phyloP scores from a whole-genome alignment of 352 stramenopile species.

The Pythium guiyangense region DNA sequence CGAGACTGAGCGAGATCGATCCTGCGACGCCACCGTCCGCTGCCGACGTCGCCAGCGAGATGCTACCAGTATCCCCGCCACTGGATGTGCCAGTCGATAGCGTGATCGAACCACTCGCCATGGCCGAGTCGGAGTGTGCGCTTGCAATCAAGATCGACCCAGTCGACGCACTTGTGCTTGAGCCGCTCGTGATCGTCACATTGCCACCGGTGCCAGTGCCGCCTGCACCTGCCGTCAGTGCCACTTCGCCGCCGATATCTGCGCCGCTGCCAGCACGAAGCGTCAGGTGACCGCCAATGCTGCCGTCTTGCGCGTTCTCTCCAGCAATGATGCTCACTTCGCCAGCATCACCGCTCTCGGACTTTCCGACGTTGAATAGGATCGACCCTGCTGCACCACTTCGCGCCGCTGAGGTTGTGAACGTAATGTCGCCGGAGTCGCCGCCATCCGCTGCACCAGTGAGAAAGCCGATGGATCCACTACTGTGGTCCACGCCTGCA shows the following conservation, averaged over 20 bases:
- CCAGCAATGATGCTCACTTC: slow-evolving; percentile 18
- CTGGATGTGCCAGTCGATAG: slow-evolving; percentile 24
- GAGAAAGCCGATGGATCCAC: slow-evolving; percentile 23
- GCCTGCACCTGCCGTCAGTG: slow-evolving; percentile 16
- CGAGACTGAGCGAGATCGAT: slow-evolving; percentile 24
- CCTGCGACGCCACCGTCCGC: slow-evolving; percentile 26
- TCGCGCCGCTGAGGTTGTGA: slow-evolving; percentile 19
- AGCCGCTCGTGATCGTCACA: slow-evolving; percentile 19
- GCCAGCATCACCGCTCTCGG: slow-evolving; percentile 13
- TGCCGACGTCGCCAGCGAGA: slow-evolving; percentile 22
- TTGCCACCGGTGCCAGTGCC: slow-evolving; percentile 14
- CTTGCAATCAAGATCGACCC: slow-evolving; percentile 22
- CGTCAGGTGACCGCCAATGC: slow-evolving; percentile 14
- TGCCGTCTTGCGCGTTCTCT: slow-evolving; percentile 10
- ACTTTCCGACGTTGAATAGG: slow-evolving; percentile 20
- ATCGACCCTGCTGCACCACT: slow-evolving; percentile 11
- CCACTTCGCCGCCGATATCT: slow-evolving; percentile 15
- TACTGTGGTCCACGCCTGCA: slow-evolving; percentile 15
- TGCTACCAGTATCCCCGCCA: slow-evolving; percentile 25
- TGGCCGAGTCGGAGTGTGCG: slow-evolving; percentile 17
- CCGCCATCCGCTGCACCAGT: slow-evolving; percentile 25
- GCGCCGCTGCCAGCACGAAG: slow-evolving; percentile 14
- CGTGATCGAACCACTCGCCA: slow-evolving; percentile 23
- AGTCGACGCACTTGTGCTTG: slow-evolving; percentile 16
- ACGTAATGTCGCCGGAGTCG: slow-evolving; percentile 26